A percentile compares a stretch with the other conserved stretches of the same genome.
Evolutionary conservation across 2,329 filamentous ascomycete genomes (phyloP).

Genomic region (Dissoconium aciculare): DNA sequence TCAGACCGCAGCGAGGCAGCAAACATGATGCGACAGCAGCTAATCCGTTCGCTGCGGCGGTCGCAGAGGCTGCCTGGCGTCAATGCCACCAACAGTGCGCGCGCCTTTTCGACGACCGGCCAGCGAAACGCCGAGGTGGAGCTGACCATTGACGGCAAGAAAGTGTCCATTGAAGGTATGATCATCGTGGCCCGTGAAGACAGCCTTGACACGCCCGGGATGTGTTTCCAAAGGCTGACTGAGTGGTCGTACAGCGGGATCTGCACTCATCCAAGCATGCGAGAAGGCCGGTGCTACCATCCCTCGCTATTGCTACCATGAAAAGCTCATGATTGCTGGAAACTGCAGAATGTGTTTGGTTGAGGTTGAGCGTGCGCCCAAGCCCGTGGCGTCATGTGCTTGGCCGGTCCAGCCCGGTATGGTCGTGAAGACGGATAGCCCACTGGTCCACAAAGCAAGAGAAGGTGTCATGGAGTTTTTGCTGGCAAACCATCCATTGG

Average conservation of each 20-base stretch:
- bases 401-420: slow-evolving; percentile 98
- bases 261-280: slow-evolving; percentile 95
- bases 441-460: slow-evolving; percentile 88
- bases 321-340: slow-evolving; percentile 98
- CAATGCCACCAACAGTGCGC: slow-evolving; percentile 42
- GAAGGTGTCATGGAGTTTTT: slow-evolving; percentile 99
- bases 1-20: slow-evolving; percentile 9
- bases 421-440: slow-evolving; percentile 97
- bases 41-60: slow-evolving; percentile 47
- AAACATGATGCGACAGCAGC: slow-evolving; percentile 49
- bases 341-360: slow-evolving; percentile 99
- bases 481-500: slow-evolving; percentile 86
- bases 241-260: slow-evolving; percentile 71
- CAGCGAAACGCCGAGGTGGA: slow-evolving; percentile 81
- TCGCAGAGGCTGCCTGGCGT: slow-evolving; percentile 32
- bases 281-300: slow-evolving; percentile 89
- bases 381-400: slow-evolving; percentile 94
- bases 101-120: slow-evolving; percentile 68
- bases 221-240: too few species aligned
- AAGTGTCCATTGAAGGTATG: slow-evolving; percentile 91
- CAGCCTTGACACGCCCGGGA: too few species aligned
- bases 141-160: slow-evolving; percentile 92
- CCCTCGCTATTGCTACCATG: slow-evolving; percentile 98
- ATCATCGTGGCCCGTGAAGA: slow-evolving; percentile 29
- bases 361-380: slow-evolving; percentile 90